Evolutionary conservation across 768 basidiomycete species (phyloP).

Genomic region (Kwoniella newhampshirensis): DNA sequence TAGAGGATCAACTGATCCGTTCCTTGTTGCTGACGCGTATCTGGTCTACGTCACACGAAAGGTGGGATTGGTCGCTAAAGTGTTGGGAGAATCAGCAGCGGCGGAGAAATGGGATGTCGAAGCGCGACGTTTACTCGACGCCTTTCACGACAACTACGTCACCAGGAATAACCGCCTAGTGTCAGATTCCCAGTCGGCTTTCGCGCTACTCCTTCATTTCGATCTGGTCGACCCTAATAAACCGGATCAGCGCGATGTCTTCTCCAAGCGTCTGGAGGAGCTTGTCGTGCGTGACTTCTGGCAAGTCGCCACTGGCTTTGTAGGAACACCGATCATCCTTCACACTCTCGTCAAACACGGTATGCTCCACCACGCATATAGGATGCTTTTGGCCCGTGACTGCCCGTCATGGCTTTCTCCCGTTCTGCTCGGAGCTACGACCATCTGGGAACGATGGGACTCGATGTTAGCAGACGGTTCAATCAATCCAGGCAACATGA

Average conservation of each 20-base stretch:
- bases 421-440: constrained; percentile 31
- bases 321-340: constrained; percentile 48
- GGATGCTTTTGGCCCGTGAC: constrained; percentile 41
- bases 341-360: constrained; percentile 31
- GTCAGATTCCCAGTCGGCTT: constrained; percentile 36
- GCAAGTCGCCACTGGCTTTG: constrained; percentile 46
- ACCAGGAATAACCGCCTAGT: constrained; percentile 32
- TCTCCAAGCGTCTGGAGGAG: constrained; percentile 15
- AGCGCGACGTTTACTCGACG: constrained; percentile 27
- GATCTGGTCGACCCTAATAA: constrained; percentile 10
- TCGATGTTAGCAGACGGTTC: constrained; percentile 39
- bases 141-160: constrained; percentile 37
- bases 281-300: constrained; percentile 22
- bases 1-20: constrained; percentile 14
- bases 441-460: constrained; percentile 49
- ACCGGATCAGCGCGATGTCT: too few relatives aligned
- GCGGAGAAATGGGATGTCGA: not conserved
- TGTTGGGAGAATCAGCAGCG: not conserved
- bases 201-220: constrained; percentile 30
- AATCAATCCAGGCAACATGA: constrained; percentile 50
- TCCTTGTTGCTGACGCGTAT: constrained; percentile 21
- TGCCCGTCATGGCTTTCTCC: constrained; percentile 40
- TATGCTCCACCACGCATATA: constrained; percentile 40
- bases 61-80: not conserved
- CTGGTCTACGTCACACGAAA: constrained; percentile 14